Evolutionary conservation across 2,329 filamentous ascomycete species (phyloP).

Genomic region (Chrysosporium queenslandicum): DNA sequence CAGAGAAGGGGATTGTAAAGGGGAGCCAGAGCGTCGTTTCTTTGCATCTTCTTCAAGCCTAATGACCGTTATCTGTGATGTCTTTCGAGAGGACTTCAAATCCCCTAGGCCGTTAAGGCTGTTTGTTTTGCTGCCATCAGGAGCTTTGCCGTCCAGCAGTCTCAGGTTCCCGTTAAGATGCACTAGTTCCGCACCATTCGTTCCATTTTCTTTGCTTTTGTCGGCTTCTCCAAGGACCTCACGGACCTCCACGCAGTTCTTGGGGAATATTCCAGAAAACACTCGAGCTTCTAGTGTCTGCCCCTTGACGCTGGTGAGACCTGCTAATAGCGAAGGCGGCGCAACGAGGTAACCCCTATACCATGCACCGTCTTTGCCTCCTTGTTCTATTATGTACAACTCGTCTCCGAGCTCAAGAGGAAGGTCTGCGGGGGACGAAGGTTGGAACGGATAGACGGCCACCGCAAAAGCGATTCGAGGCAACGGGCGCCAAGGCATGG

Average conservation of each 20-base stretch:
- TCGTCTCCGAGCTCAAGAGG: slow-evolving; percentile 97
- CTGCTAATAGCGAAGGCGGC: slow-evolving; percentile 82
- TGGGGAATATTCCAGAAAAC: slow-evolving; percentile 96
- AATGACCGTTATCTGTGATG: slow-evolving; percentile 33
- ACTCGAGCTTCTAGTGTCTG: slow-evolving; percentile 91
- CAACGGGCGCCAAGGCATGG: slow-evolving; percentile 94
- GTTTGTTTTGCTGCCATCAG: slow-evolving; percentile 19
- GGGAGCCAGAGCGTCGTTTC: slow-evolving; percentile 25
- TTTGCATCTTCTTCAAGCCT: slow-evolving; percentile 29
- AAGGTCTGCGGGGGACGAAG: slow-evolving; percentile 76
- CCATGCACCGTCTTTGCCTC: slow-evolving; percentile 75
- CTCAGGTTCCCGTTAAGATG: slow-evolving; percentile 22
- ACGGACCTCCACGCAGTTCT: slow-evolving; percentile 86
- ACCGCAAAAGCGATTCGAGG: slow-evolving; percentile 96
- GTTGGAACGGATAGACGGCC: slow-evolving; percentile 86
- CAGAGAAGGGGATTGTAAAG: slow-evolving; percentile 25
- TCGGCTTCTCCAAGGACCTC: slow-evolving; percentile 76
- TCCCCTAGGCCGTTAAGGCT: slow-evolving; percentile 21
- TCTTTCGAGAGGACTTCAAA: slow-evolving; percentile 30
- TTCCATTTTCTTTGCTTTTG: slow-evolving; percentile 19
- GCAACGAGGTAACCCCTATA: slow-evolving; percentile 91
- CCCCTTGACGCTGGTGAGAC: slow-evolving; percentile 79
- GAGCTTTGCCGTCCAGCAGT: slow-evolving; percentile 15
- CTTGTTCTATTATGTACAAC: slow-evolving; percentile 96
- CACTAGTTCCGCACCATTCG: slow-evolving; percentile 28